Evolutionary conservation across 805 yeast species (phyloP).

Genomic region (Candida krabiensis): DNA sequence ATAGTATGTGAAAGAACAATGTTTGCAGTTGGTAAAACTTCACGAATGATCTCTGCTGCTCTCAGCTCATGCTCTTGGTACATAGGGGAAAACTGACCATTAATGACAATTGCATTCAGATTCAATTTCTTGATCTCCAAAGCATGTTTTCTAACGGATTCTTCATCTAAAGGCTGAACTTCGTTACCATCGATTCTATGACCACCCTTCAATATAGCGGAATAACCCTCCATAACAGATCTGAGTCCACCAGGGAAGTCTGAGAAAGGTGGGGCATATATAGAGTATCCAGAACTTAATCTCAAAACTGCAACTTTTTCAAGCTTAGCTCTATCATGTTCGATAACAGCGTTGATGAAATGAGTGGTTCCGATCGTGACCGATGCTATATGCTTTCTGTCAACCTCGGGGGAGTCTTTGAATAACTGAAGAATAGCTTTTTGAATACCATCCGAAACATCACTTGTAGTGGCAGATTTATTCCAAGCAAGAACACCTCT

Average conservation of each 20-base stretch:
- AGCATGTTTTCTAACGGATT: constrained; percentile 8
- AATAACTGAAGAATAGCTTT: constrained; percentile 36
- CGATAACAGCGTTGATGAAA: constrained; percentile 49
- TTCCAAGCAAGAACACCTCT: constrained; percentile 42
- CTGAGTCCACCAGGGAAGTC: constrained; percentile 43
- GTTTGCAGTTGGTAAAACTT: constrained; percentile 32
- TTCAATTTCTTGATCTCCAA: constrained; percentile 33
- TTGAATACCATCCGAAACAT: constrained; percentile 44
- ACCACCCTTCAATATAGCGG: constrained; percentile 39
- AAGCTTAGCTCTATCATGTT: constrained; percentile 40
- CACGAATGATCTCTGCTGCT: constrained; percentile 33
- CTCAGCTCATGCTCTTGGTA: constrained; percentile 36
- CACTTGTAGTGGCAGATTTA: constrained; percentile 46
- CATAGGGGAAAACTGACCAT: constrained; percentile 42
- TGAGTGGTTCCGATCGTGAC: constrained; percentile 54
- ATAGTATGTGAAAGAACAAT: constrained; percentile 41
- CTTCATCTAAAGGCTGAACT: constrained; percentile 34
- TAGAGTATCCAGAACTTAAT: constrained; percentile 42
- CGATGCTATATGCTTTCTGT: constrained; percentile 30
- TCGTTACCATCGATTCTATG: constrained; percentile 39
- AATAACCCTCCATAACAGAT: constrained; percentile 34
- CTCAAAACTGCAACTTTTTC: constrained; percentile 45
- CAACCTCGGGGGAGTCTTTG: constrained; percentile 17
- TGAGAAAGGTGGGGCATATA: constrained; percentile 39
- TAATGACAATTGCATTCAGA: constrained; percentile 37